These are phyloP conservation scores for Phytophthora litchii DNA, from an alignment of 352 stramenopile genomes.

Conservation along the genomic window DNA sequence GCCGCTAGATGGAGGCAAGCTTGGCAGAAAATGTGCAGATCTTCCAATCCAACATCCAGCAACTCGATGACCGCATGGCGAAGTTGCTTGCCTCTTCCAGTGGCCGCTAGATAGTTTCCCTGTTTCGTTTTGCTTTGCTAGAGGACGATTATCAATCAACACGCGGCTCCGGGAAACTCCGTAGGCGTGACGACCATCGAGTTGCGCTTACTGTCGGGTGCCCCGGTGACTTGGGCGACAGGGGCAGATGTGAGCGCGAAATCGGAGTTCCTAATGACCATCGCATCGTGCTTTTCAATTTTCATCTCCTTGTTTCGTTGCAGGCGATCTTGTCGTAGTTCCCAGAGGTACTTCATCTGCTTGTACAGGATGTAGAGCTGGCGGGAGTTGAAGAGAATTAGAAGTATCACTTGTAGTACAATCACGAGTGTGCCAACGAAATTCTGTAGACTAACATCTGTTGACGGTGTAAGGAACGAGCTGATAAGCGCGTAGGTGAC, in stretches of 20 bases:
- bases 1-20: slow-evolving; percentile 70
- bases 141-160: slow-evolving; percentile 12
- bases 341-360: slow-evolving; percentile 70
- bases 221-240: slow-evolving; percentile 34
- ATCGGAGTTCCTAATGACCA: slow-evolving; percentile 41
- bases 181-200: slow-evolving; percentile 30
- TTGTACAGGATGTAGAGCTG: slow-evolving; percentile 84
- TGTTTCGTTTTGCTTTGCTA: slow-evolving; percentile 24
- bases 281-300: slow-evolving; percentile 31
- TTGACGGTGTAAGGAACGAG: slow-evolving; percentile 66
- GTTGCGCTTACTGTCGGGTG: slow-evolving; percentile 45
- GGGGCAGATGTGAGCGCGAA: slow-evolving; percentile 42
- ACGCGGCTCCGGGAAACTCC: slow-evolving; percentile 24
- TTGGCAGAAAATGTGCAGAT: slow-evolving; percentile 75
- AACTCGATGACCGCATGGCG: slow-evolving; percentile 75
- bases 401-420: slow-evolving; percentile 62
- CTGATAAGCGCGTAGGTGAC: slow-evolving; percentile 83
- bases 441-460: slow-evolving; percentile 50
- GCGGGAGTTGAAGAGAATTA: slow-evolving; percentile 78
- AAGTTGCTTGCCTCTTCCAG: slow-evolving; percentile 40
- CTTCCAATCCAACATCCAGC: slow-evolving; percentile 80
- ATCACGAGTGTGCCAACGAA: slow-evolving; percentile 72
- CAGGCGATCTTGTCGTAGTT: slow-evolving; percentile 48
- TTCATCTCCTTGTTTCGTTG: slow-evolving; percentile 32
- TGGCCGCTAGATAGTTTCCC: slow-evolving; percentile 21